Evolutionary conservation across 225 moss, liverwort and hornwort genomes (phyloP).

Genomic region (Polytrichum formosum): DNA sequence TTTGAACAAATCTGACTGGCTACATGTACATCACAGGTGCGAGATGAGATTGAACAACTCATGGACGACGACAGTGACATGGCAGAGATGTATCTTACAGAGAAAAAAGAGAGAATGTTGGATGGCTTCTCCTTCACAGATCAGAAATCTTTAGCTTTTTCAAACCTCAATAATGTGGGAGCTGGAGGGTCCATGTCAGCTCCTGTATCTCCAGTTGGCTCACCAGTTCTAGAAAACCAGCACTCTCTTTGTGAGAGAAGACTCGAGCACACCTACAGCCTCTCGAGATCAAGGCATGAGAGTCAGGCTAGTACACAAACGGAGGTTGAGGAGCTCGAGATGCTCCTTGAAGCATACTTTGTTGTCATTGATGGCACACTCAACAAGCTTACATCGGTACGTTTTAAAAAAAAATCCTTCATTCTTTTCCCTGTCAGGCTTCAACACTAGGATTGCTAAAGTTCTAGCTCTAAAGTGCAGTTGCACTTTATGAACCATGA

Average conservation of each 20-base stretch:
- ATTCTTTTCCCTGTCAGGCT: not conserved
- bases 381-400: slow-evolving; percentile 88
- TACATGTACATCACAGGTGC: slow-evolving; percentile 37
- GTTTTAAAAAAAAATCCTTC: not conserved
- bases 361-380: slow-evolving; percentile 93
- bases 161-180: slow-evolving; percentile 42
- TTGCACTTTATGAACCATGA: too few relatives aligned
- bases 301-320: slow-evolving; percentile 63
- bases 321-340: slow-evolving; percentile 95
- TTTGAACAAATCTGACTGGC: not conserved
- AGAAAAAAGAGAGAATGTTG: slow-evolving; percentile 54
- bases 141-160: slow-evolving; percentile 37
- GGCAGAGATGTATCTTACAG: slow-evolving; percentile 96
- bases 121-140: slow-evolving; percentile 43
- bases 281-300: slow-evolving; percentile 52
- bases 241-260: slow-evolving; percentile 40
- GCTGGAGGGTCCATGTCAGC: slow-evolving; percentile 78
- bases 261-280: slow-evolving; percentile 67
- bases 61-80: slow-evolving; percentile 99
- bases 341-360: slow-evolving; percentile 99
- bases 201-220: slow-evolving; percentile 86
- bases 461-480: too few relatives aligned
- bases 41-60: slow-evolving; percentile 92
- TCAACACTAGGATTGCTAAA: not conserved
- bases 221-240: slow-evolving; percentile 37